Base-by-base conservation (phyloP, 805 yeast species). In the Dipodascopsis tothii region DNA sequence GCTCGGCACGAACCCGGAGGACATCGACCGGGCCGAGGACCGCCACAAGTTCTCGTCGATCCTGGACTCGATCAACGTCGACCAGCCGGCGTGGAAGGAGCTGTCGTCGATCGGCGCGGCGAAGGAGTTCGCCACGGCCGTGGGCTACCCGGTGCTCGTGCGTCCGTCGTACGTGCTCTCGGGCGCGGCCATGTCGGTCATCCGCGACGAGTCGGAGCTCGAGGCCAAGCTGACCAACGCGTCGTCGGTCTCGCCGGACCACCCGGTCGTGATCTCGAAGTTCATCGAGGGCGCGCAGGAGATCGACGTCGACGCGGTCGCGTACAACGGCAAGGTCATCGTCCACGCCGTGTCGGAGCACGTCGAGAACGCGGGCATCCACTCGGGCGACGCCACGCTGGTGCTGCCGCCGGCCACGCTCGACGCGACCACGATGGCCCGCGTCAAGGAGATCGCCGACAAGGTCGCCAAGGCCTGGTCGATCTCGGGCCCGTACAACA, bases 121-220 rank as follows among this genome's bases (percentile, higher is more conserved):
- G 47, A 82, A 81, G 62, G 66, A 62, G 17, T 90, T 90, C 66
- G 96, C 97, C 39, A 71, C 77, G 43, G 73, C 75, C 55, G 97
- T 90, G 43, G 85, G 88, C 19, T 90, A 80, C 75, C 98, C 98
- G 40, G 98, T 90, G 7, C 75, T 90, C 56, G 96, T 90, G 48
- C 85, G 98, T 70, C 98, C 98, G 41, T 88, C 97, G 1, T 90
- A 90, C 61, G 98, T 90, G 39, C 74, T 90, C 53, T 84, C 95
- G 45, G 98, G 98, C 70, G 97, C 98, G 50, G 97, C 98, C 48
- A 92, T 90, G 98, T 81, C 92, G 50, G 96, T 87, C 35, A 88
- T 92, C 55, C 76, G 77, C 61, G 77, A 75, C 50, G 81, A 81
- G 63, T 69, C 73, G 38, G 96, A 92, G 65, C 76, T 90, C 55